Base-by-base conservation (phyloP, 2,329 filamentous ascomycete genomes). In the Xylaria sp. region DNA sequence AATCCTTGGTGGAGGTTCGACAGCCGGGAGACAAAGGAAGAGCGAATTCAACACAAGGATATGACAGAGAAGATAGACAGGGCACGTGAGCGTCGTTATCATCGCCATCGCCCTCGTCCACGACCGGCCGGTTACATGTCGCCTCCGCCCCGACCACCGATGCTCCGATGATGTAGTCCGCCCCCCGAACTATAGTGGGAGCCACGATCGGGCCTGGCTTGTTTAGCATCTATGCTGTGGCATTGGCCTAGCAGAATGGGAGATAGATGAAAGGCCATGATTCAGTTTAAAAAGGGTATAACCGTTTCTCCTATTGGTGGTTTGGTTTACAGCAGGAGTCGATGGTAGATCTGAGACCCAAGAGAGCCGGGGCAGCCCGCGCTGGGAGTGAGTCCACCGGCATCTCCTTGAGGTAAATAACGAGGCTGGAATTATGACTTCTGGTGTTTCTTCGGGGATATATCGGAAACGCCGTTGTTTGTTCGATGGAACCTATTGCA, bases 1-100 rank as follows among this genome's bases (percentile, higher is more conserved):
- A 75, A 75, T 53, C 71, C 74, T 42, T 75, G 74, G 73, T 72
- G 71, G 70, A 70, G 64, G 59, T 39, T 73, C 14, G 73, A 75
- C 56, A 53, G 51, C 8, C 36, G 24, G 24, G 70, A 74, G 62
- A 75, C 71, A 7, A 68, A 65, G 21, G 67, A 69, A 32, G 67
- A 61, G 45, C 69, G 74, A 27, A 61, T 24, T 2, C 53, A 69
- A 54, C 62, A 70, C 42, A 69, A 68, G 14, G 57, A 71, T 19
- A 58, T 68, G 34, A 42, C 69, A 39, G 64, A 71, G 59, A 73
- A 64, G 57, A 54, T 71, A 48, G 50, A 72, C 1, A 61, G 17
- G 51, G 56, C 21, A 3, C 34, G n/a, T n/a, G 63, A 36, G 27
- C 24, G 42, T 14, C 32, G 21, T 14, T 19, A 1, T 58, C 62